These are phyloP conservation scores for Amaranthus hypochondriacus DNA, from an alignment of 148 eudicot genomes.

Conservation along the genomic window DNA sequence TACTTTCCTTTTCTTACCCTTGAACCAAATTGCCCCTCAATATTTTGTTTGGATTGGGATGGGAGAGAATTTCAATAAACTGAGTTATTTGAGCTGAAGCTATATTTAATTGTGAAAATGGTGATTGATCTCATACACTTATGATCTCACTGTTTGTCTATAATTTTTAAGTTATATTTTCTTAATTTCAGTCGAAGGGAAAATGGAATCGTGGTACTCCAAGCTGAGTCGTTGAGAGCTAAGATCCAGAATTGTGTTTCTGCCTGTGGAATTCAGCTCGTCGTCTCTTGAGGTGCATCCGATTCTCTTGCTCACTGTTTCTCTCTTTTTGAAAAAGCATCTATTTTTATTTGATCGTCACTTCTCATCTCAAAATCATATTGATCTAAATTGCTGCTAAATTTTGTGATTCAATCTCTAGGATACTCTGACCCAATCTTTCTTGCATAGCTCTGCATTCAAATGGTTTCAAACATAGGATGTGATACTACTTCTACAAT, in stretches of 20 bases:
- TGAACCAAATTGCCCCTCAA: too few species aligned
- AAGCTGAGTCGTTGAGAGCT: slow-evolving; percentile 54
- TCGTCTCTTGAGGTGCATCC: slow-evolving; percentile 68
- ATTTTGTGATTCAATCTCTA: slow-evolving; percentile 3
- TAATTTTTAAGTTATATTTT: too few species aligned
- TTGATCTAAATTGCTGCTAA: not conserved
- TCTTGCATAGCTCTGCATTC: slow-evolving; percentile 43
- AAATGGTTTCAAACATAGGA: slow-evolving; percentile 49
- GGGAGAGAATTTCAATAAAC: too few species aligned
- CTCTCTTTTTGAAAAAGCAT: not conserved
- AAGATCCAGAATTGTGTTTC: slow-evolving; percentile 44
- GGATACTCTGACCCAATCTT: not conserved
- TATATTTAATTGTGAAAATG: too few species aligned
- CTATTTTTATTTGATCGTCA: not conserved
- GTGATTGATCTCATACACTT: too few species aligned
- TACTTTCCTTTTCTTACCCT: too few species aligned
- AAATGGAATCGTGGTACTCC: slow-evolving; percentile 41
- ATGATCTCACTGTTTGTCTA: too few species aligned
- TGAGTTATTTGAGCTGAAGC: too few species aligned
- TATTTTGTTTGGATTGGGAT: too few species aligned
- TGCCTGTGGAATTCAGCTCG: slow-evolving; percentile 51
- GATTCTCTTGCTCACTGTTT: slow-evolving; percentile 12
- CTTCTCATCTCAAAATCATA: not conserved
- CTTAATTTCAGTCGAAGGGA: too few species aligned
- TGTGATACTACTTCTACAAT: slow-evolving; percentile 42